Percentiles rank a stretch among this genome's conserved stretches.
Evolutionary conservation across 2,329 filamentous ascomycete genomes (phyloP).

Genomic region (Waltergamsia citrina): DNA sequence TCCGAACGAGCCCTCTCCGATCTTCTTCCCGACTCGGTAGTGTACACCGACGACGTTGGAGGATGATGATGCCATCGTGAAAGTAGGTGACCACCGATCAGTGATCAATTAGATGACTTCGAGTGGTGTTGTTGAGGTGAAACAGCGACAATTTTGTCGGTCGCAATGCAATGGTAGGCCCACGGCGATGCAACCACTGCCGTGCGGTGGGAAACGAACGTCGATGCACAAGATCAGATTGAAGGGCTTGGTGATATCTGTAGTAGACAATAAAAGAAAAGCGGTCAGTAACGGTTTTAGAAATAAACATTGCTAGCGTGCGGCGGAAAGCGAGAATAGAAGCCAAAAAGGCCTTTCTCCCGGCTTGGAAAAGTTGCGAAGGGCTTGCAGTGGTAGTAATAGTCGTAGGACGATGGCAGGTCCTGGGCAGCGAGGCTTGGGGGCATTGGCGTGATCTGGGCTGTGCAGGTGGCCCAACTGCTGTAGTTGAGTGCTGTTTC

Average conservation of each 20-base stretch:
- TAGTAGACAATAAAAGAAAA: not conserved
- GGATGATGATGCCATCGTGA: conserved; percentile 72
- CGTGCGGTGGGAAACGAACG: not conserved
- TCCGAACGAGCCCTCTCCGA: conserved; percentile 96
- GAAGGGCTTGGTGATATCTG: conserved; percentile 1
- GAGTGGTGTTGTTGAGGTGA: not conserved
- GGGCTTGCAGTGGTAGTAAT: too few species aligned
- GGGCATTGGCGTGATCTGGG: not conserved
- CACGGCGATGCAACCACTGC: not conserved
- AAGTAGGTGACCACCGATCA: conserved; percentile 4
- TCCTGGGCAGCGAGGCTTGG: not conserved
- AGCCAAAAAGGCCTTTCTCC: too few species aligned
- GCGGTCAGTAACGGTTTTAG: conserved; percentile 1
- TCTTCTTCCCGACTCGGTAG: conserved; percentile 98
- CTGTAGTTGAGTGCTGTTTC: too few species aligned
- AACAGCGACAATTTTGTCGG: not conserved
- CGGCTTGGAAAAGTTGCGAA: too few species aligned
- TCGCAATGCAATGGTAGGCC: not conserved
- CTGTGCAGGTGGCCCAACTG: conserved; percentile 1
- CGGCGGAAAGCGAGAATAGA: not conserved
- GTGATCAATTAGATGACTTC: not conserved
- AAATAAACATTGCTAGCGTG: not conserved
- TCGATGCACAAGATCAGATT: not conserved
- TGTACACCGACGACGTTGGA: conserved; percentile 98
- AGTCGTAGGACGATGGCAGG: too few species aligned